Conservation (phyloP, 2,329 filamentous ascomycete species). For the Penicillium sp. region DNA sequence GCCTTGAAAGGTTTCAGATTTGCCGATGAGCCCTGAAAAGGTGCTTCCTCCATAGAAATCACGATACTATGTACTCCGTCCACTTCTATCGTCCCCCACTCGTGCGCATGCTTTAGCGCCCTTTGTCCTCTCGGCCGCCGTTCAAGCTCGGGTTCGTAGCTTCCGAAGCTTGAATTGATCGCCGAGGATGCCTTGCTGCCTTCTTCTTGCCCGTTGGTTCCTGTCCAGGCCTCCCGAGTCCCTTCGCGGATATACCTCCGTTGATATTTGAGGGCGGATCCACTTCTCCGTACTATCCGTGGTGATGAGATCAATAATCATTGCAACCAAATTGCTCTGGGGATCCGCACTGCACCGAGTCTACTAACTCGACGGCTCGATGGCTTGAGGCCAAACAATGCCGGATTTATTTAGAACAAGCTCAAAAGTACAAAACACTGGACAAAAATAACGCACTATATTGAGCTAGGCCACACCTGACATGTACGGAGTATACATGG, state of each 20-base stretch:
- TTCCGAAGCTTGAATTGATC: constrained; percentile 13
- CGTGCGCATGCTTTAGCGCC: background rate
- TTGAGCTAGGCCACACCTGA: background rate
- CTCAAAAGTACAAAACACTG: too few relatives aligned
- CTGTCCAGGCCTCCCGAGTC: background rate
- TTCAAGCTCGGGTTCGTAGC: background rate
- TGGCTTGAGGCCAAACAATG: background rate
- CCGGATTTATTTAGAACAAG: too few relatives aligned
- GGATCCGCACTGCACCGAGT: background rate
- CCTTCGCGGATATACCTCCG: background rate
- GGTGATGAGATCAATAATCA: background rate
- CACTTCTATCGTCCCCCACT: background rate
- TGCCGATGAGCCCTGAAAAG: constrained; percentile 22
- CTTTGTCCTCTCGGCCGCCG: background rate
- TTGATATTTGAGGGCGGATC: background rate
- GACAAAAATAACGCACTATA: background rate
- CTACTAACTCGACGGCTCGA: background rate
- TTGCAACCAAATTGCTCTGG: background rate
- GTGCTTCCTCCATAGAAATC: background rate
- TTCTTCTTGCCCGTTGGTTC: background rate
- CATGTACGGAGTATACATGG: background rate
- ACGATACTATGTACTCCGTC: background rate
- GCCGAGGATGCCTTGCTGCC: background rate
- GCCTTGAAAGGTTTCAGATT: constrained; percentile 29
- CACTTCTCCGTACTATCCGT: background rate